Evolutionary conservation across 495 filamentous ascomycete species (phyloP), one percentile per base, ranked within the genome.

Genomic region (Xylaria curta): DNA sequence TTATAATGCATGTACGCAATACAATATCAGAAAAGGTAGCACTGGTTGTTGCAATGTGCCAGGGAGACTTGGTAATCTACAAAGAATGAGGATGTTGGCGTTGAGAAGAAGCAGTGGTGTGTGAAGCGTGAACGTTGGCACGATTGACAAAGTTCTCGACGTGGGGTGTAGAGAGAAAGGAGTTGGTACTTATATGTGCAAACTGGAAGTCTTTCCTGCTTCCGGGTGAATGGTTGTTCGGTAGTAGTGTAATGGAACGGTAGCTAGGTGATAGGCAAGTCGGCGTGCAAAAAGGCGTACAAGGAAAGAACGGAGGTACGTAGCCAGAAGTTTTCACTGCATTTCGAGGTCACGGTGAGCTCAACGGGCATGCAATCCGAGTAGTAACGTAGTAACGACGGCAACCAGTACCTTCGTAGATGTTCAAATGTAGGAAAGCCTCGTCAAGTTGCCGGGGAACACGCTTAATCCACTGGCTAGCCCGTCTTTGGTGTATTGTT

Each of bases 11-110:
- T 65, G 26, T 53, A 66, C 19, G 24, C 28, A 46, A 53, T 66
- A 66, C 63, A 66, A 40, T 65, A 65, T 36, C 46, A n/a, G 31
- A 66, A 46, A 33, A 36, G 46, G 46, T 40, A 51, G 17, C 24
- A 12, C 38, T 63, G 36, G 9, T 63, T 13, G 38, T 63, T 5
- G 38, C 15, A 9, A 1, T 28, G 10, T 26, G 38, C 17, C 38
- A 44, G 38, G 10, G 26, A 42, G n/a, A 5, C 9, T 9, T 26
- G 60, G 12, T 44, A 63, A 28, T 42, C 21, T 42, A 19, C 38
- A 28, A 44, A 63, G 21, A 28, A 63, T 24, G 38, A 42, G 10
- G 60, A 63, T 60, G 15, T 36, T 38, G 58, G 33, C 38, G 19
- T 36, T 60, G 58, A 19, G 31, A 21, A 4, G 6, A 60, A 60